These are phyloP conservation scores for Alternaria longipes DNA, from an alignment of 2,329 filamentous ascomycete species.

Conservation along the genomic window DNA sequence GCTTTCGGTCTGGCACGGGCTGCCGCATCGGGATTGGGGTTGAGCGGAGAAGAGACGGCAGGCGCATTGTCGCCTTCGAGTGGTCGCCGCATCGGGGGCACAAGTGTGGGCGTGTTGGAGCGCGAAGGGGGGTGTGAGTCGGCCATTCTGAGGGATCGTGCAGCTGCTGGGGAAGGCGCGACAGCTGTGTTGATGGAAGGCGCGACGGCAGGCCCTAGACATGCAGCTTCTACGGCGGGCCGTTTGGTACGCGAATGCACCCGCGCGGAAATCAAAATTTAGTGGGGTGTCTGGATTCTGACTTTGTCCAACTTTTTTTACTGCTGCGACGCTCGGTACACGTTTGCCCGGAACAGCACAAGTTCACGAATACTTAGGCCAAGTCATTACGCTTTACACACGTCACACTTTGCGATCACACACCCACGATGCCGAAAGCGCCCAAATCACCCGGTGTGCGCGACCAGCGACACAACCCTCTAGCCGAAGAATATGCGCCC, in stretches of 20 bases:
- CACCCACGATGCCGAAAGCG: constrained; percentile 77
- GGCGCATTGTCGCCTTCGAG: constrained; percentile 76
- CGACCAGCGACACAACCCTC: constrained; percentile 83
- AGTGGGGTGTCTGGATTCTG: constrained; percentile 5
- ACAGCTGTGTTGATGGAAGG: constrained; percentile 11
- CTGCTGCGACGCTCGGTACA: not conserved
- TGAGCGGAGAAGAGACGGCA: constrained; percentile 76
- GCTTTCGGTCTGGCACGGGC: constrained; percentile 54
- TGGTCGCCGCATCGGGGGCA: constrained; percentile 68
- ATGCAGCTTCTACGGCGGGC: constrained; percentile 24
- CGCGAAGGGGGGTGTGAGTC: constrained; percentile 47
- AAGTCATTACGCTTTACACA: no score
- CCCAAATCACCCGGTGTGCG: constrained; percentile 64
- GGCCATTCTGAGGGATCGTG: constrained; percentile 40
- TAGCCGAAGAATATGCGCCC: constrained; percentile 86
- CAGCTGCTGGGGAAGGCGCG: constrained; percentile 12
- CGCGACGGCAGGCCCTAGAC: constrained; percentile 14
- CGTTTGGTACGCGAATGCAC: constrained; percentile 16
- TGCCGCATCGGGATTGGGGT: constrained; percentile 64
- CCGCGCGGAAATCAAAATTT: constrained; percentile 21
- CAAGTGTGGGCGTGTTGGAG: constrained; percentile 47
- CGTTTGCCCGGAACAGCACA: not conserved
- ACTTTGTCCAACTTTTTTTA: constrained; percentile 18
- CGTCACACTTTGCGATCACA: not conserved
- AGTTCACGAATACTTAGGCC: not conserved